Evolutionary conservation across 495 filamentous ascomycete species (phyloP).

Genomic region (Penicillium cosmopolitanum): DNA sequence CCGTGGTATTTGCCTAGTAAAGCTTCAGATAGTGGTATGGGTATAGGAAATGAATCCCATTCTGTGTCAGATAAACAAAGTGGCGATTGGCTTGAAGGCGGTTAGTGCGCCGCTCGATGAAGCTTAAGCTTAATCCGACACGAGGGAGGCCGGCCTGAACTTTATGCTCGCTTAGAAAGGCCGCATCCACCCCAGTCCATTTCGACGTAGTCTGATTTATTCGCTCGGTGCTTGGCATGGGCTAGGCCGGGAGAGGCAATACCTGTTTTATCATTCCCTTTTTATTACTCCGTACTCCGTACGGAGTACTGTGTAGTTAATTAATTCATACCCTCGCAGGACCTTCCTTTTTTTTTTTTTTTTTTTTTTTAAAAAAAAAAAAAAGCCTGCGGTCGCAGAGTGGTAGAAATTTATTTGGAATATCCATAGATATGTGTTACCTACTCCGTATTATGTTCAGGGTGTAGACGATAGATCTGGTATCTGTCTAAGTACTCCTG

Average conservation of each 20-base stretch:
- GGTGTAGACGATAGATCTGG: too few species aligned
- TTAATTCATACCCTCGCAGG: not conserved
- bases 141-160: constrained; percentile 47
- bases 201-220: constrained; percentile 8
- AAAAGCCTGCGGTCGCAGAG: not conserved
- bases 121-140: constrained; percentile 61
- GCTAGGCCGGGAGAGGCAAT: constrained; percentile 18
- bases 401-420: too few species aligned
- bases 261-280: constrained; percentile 8
- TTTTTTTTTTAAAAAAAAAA: not conserved
- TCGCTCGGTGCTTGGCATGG: constrained; percentile 22
- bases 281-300: not conserved
- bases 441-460: too few species aligned
- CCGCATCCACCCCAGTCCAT: constrained; percentile 20
- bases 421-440: too few species aligned
- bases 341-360: not conserved
- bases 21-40: not conserved
- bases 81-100: constrained; percentile 45
- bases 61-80: constrained; percentile 34
- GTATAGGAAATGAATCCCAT: constrained; percentile 7
- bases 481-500: too few species aligned
- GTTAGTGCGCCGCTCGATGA: constrained; percentile 45
- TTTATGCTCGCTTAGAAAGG: constrained; percentile 50
- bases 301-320: not conserved
- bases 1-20: too few species aligned